These are phyloP conservation scores for Auriscalpium microsporum DNA, from an alignment of 768 basidiomycete genomes.

Conservation along the genomic window DNA sequence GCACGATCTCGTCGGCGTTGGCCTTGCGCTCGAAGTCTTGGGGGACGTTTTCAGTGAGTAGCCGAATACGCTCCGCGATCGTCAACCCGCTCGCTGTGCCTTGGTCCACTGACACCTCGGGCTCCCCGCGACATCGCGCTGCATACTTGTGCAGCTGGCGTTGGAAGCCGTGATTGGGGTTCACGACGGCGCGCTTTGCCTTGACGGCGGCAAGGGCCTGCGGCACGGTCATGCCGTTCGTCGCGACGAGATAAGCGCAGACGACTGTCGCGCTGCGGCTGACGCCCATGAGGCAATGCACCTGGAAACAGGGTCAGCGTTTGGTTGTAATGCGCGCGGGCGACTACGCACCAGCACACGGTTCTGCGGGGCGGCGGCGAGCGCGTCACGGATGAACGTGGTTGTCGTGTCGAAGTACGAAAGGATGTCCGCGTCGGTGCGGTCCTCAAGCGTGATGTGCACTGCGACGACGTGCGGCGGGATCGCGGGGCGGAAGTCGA, in stretches of 20 bases:
- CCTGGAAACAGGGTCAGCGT: slow-evolving; percentile 14
- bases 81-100: too few species aligned
- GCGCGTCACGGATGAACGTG: not conserved
- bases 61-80: too few species aligned
- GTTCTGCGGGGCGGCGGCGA: slow-evolving; percentile 18
- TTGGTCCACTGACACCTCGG: too few species aligned
- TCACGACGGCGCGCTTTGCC: slow-evolving; percentile 17
- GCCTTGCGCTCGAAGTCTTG: slow-evolving; percentile 3
- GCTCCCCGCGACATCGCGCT: too few species aligned
- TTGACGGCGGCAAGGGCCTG: slow-evolving; percentile 19
- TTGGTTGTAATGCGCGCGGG: too few species aligned
- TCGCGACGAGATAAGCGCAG: slow-evolving; percentile 49
- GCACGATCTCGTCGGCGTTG: slow-evolving; percentile 27
- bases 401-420: slow-evolving; percentile 6
- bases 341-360: slow-evolving; percentile 41
- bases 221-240: slow-evolving; percentile 18
- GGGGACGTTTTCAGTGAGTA: too few species aligned
- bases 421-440: slow-evolving; percentile 31
- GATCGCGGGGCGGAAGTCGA: slow-evolving; percentile 43
- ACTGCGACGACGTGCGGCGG: slow-evolving; percentile 38
- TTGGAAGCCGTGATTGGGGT: slow-evolving; percentile 27
- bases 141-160: slow-evolving; percentile 20
- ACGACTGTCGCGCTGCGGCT: slow-evolving; percentile 71
- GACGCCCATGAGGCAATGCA: slow-evolving; percentile 71
- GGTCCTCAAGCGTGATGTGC: slow-evolving; percentile 45